These are phyloP conservation scores for Penicillium sp. DNA, from an alignment of 2,329 filamentous ascomycete genomes.

Conservation along the genomic window DNA sequence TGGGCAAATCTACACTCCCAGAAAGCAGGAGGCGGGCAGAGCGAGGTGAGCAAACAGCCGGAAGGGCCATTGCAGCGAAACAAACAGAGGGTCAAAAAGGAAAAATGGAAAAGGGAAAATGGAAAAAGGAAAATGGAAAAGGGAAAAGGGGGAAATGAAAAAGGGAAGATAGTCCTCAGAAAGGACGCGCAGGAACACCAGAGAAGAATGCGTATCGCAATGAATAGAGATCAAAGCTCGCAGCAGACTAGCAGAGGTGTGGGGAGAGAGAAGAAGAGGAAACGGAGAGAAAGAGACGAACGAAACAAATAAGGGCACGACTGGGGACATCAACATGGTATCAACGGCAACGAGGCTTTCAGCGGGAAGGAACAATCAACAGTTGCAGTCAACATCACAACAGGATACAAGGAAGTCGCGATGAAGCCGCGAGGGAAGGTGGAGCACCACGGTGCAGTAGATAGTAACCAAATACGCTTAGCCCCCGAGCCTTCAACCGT, in stretches of 20 bases:
- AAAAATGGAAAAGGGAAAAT: neutral
- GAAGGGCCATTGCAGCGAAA: neutral
- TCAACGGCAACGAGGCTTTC: neutral
- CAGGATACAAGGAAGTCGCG: neutral
- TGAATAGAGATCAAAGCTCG: neutral
- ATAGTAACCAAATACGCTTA: too few relatives aligned
- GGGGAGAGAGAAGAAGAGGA: neutral
- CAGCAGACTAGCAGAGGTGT: neutral
- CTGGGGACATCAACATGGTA: neutral
- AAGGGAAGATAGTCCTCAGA: neutral
- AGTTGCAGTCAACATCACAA: neutral
- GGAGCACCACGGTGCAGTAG: too few relatives aligned
- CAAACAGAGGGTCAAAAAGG: neutral
- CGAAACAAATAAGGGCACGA: neutral
- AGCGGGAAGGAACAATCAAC: neutral
- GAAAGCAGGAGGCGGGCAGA: neutral
- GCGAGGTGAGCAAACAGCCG: constrained; percentile 1
- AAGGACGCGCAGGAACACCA: neutral
- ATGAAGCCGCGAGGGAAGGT: neutral
- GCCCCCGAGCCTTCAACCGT: too few relatives aligned
- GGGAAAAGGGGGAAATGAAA: neutral
- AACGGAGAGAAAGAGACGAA: neutral
- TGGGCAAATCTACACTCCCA: neutral
- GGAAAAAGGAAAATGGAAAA: neutral
- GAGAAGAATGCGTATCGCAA: neutral